Base-by-base conservation (phyloP, 2,329 filamentous ascomycete species). In the Trichophyton rubrum region DNA sequence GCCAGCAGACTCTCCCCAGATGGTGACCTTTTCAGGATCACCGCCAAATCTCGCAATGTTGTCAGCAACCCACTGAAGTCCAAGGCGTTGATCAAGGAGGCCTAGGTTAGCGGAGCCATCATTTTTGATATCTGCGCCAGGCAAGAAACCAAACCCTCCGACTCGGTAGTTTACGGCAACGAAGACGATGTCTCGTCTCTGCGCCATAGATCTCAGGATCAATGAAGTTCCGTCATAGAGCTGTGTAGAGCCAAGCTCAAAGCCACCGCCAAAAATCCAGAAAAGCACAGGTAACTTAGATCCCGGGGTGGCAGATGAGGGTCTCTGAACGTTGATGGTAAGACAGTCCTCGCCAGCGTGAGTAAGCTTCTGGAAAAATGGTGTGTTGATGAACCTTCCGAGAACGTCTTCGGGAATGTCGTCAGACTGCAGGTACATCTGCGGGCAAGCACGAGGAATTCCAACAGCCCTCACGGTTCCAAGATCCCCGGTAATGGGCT, bases 161-260 rank as follows among this genome's bases (percentile, higher is more conserved):
- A 88, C 76, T 1, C 88, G 85, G 73, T 95, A 91, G 74, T 90
- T 91, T 68, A 91, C 83, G 0, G 85, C 81, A 0, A 92, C 88
- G 59, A 85, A 88, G 55, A 95, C 74, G 63, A 92, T 84, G 0
- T 86, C 85, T 72, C 88, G 82, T 35, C 78, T 78, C 59, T 80
- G 66, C 0, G 67, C 64, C 11, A 80, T 72, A 1, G 78, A 78
- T 49, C 67, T 65, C 4, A 63, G 61, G 1, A 75, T 72, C 43
- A 74, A 62, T 15, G 64, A 63, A 0, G 65, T 62, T 0, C 72
- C 74, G 61, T 76, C 70, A 51, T 75, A 76, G 60, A 68, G 68
- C 9, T 67, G 56, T 11, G 70, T 71, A 8, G 86, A 86, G 6
- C 81, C 72, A 2, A 71, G 60, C 61, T 73, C 72, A 51, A 74